These are phyloP conservation scores for Mycogone perniciosa DNA, from an alignment of 2,329 filamentous ascomycete genomes.

Conservation along the genomic window DNA sequence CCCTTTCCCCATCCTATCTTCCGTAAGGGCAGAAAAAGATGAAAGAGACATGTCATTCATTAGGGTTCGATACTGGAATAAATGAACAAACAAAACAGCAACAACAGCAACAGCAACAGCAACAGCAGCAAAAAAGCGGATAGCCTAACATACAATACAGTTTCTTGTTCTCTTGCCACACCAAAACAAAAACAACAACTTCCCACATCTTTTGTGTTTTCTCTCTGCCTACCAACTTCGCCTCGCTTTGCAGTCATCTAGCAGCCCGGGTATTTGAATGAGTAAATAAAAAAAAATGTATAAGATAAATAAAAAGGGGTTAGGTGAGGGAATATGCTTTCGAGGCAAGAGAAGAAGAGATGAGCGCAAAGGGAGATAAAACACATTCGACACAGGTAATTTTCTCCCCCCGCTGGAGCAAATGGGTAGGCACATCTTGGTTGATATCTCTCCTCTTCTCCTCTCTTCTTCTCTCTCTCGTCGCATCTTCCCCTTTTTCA, in stretches of 20 bases:
- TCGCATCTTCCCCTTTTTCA: no score
- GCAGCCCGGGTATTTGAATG: background rate
- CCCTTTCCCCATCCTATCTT: no score
- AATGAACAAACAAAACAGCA: background rate
- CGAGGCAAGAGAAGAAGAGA: conserved; percentile 3
- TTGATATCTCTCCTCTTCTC: no score
- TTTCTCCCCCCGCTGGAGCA: no score
- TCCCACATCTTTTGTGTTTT: no score
- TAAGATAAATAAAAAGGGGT: background rate
- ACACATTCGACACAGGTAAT: no score
- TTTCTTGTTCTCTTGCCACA: background rate
- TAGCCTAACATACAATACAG: background rate
- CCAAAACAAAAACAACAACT: conserved; percentile 13
- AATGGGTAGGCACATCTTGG: no score
- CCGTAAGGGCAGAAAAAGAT: background rate
- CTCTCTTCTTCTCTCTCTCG: no score
- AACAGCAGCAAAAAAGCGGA: no score
- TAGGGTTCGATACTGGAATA: background rate
- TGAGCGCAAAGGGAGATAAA: background rate
- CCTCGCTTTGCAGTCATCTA: background rate
- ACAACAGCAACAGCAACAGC: background rate
- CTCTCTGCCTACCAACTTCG: no score
- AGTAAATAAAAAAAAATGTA: background rate
- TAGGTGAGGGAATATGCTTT: background rate
- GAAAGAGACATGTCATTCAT: background rate